Base-by-base conservation (phyloP, 2,329 filamentous ascomycete species). In the Penicillium digitatum region DNA sequence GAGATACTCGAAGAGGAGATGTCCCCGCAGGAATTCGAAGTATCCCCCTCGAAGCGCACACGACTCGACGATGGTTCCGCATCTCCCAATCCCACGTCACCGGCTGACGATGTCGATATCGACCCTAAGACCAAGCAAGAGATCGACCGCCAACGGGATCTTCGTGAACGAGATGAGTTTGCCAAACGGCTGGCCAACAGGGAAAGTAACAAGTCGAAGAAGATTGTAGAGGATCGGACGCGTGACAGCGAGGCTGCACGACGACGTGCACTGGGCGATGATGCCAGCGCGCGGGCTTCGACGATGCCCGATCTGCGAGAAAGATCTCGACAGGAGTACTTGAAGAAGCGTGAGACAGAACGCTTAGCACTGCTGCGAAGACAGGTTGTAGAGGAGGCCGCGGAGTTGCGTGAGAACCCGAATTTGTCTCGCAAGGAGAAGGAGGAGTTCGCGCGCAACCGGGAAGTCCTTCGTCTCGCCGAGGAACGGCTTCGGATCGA, bases 341-440 rank as follows among this genome's bases (percentile, higher is more conserved):
- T 99, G 29, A 90, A 91, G 73, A 97, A 99, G 78, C 83, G 94
- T 60, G 92, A 96, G 70, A 80, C 87, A 0, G 90, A 97, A 72
- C 85, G 90, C 57, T 76, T 99, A 16, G 89, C 89, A 0, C 76
- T 99, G n/a, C 76, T 99, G 47, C 84, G 92, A 31, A 90, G 89
- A 66, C 93, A 97, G 68, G 94, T 99, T 2, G 85, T 85, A 0
- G 93, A 97, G 64, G 94, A 99, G 71, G 86, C 86, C 1, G 85
- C 87, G 22, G 92, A 96, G 70, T 73, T 95, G 50, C 82, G 85
- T 44, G 89, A 88, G 39, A 90, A 92, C 43, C 86, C 86, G 1
- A 81, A 82, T 43, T 73, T 99, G 16, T 90, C 88, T 0, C 84
- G 88, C 56, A 81, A 81, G 56, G 94, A 99, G 72, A 90, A 87